phyloP scores from a whole-genome alignment of 108 stramenopile species.

The Pseudonitzschia multiseries region DNA sequence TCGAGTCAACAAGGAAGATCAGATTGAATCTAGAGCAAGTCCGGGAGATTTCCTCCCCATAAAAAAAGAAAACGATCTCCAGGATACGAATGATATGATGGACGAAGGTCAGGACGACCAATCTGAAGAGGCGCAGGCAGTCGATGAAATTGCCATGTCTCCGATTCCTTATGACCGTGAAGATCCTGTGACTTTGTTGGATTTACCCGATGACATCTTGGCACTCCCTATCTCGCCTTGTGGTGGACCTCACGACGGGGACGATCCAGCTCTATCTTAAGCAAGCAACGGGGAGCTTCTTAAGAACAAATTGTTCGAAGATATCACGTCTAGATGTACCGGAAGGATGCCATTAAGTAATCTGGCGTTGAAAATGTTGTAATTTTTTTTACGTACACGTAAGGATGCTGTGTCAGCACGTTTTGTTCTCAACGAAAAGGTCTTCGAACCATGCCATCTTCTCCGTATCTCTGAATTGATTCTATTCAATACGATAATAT shows the following conservation, averaged over 20 bases:
- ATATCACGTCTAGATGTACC: too few relatives aligned
- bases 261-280: conserved; percentile 21
- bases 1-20: conserved; percentile 6
- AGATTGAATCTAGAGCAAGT: conserved; percentile 3
- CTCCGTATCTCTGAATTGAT: too few relatives aligned
- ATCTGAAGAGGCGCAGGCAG: conserved; percentile 10
- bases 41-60: neutral
- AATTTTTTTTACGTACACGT: too few relatives aligned
- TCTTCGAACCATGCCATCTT: too few relatives aligned
- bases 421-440: too few relatives aligned
- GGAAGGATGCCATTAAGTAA: neutral
- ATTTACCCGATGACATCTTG: conserved; percentile 44
- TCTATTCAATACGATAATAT: too few relatives aligned
- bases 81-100: neutral
- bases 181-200: conserved; percentile 40
- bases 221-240: conserved; percentile 49
- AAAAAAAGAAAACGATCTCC: neutral
- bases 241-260: conserved; percentile 40
- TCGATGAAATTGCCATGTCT: conserved; percentile 46
- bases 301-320: neutral
- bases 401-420: too few relatives aligned
- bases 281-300: neutral
- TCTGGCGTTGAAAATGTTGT: too few relatives aligned
- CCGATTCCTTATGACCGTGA: conserved; percentile 45
- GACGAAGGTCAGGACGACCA: neutral